phyloP scores from a whole-genome alignment of 768 basidiomycete genomes.

The Terana coerulea region DNA sequence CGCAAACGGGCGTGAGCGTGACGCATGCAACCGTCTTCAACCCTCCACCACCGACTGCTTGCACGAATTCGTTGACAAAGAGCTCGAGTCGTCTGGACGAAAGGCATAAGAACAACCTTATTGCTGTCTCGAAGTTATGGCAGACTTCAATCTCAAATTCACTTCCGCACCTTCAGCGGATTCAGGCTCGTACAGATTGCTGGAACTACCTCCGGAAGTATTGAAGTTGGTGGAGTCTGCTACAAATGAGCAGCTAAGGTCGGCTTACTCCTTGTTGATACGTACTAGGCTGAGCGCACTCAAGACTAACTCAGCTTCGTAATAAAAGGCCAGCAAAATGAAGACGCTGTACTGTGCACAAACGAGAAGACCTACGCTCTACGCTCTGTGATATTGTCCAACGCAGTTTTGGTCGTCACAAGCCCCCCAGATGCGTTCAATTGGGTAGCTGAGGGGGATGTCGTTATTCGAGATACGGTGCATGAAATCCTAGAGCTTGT shows the following conservation, averaged over 20 bases:
- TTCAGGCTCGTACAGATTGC: slow-evolving; percentile 55
- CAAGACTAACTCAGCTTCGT: slow-evolving; percentile 42
- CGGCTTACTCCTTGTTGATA: not conserved
- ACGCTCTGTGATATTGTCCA: slow-evolving; percentile 85
- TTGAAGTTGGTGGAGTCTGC: slow-evolving; percentile 57
- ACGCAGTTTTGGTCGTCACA: slow-evolving; percentile 76
- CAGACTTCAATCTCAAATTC: slow-evolving; percentile 22
- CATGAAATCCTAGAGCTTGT: slow-evolving; percentile 82
- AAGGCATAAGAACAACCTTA: too few species aligned
- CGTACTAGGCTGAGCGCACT: not conserved
- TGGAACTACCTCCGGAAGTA: slow-evolving; percentile 74
- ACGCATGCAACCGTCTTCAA: too few species aligned
- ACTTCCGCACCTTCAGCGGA: slow-evolving; percentile 27
- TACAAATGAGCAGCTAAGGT: slow-evolving; percentile 29
- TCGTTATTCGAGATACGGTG: slow-evolving; percentile 76
- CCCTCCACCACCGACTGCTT: too few species aligned
- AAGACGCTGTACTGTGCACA: slow-evolving; percentile 92
- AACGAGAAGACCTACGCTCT: slow-evolving; percentile 73
- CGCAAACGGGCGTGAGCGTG: not conserved
- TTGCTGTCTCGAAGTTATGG: too few species aligned
- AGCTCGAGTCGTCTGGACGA: not conserved
- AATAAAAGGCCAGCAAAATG: slow-evolving; percentile 77
- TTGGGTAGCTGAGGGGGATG: slow-evolving; percentile 33
- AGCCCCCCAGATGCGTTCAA: slow-evolving; percentile 28
- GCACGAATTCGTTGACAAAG: too few species aligned